A percentile compares a stretch with the other conserved stretches of the same genome.
phyloP scores from a whole-genome alignment of 2,329 filamentous ascomycete genomes.

The Penicillium sp. region DNA sequence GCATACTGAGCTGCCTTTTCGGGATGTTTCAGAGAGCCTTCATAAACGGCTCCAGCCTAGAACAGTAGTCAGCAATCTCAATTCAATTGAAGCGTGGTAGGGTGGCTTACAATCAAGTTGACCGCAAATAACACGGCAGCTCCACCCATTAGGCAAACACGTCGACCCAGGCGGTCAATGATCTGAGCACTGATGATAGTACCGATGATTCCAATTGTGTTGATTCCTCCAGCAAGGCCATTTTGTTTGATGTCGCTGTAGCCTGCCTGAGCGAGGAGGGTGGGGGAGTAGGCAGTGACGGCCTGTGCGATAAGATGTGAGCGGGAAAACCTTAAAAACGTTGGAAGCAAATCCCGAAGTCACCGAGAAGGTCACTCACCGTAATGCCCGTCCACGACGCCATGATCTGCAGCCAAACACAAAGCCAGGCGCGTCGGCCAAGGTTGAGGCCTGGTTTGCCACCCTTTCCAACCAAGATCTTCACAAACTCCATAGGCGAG shows the following conservation, averaged over 20 bases:
- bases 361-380: constrained; percentile 24
- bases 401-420: constrained; percentile 50
- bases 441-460: constrained; percentile 35
- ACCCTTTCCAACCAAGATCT: constrained; percentile 38
- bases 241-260: constrained; percentile 44
- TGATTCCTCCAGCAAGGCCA: constrained; percentile 53
- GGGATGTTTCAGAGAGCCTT: constrained; percentile 41
- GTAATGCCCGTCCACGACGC: constrained; percentile 49
- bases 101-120: constrained; percentile 39
- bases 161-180: constrained; percentile 52
- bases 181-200: constrained; percentile 55
- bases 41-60: constrained; percentile 45
- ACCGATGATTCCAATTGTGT: constrained; percentile 54
- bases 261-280: constrained; percentile 31
- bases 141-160: constrained; percentile 44
- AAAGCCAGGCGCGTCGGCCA: constrained; percentile 45
- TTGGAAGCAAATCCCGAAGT: too few species aligned
- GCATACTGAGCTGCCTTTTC: constrained; percentile 41
- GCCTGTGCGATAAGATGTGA: constrained; percentile 16
- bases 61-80: constrained; percentile 7
- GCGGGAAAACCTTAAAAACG: neutral
- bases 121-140: constrained; percentile 43
- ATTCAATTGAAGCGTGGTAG: neutral
- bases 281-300: constrained; percentile 40
- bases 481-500: constrained; percentile 42